Evolutionary conservation across 2,329 filamentous ascomycete species (phyloP).

Genomic region (Aspergillus proliferans): DNA sequence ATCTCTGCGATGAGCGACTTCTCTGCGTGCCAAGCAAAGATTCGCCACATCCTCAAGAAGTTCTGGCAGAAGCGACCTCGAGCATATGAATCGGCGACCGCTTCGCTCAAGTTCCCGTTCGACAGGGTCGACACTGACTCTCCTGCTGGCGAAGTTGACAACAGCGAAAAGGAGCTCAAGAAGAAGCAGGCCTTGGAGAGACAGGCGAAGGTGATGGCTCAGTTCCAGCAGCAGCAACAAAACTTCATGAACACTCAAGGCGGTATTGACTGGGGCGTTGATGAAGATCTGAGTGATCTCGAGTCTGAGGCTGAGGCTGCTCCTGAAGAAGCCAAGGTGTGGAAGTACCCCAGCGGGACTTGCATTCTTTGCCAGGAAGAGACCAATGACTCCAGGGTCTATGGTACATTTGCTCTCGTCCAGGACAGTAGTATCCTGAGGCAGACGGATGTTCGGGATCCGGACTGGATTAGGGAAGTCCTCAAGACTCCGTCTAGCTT

Average conservation of each 20-base stretch:
- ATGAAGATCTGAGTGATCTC: slow-evolving; percentile 65
- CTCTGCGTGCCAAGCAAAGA: slow-evolving; percentile 76
- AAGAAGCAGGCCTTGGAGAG: slow-evolving; percentile 86
- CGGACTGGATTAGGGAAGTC: slow-evolving; percentile 78
- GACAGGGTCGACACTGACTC: slow-evolving; percentile 78
- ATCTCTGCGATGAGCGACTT: slow-evolving; percentile 64
- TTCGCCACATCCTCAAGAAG: slow-evolving; percentile 72
- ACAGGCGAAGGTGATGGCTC: slow-evolving; percentile 91
- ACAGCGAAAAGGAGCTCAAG: slow-evolving; percentile 63
- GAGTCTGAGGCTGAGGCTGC: slow-evolving; percentile 47
- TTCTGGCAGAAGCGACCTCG: slow-evolving; percentile 76
- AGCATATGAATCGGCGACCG: slow-evolving; percentile 64
- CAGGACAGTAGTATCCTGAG: slow-evolving; percentile 80
- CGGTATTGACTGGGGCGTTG: slow-evolving; percentile 81
- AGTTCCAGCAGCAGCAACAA: slow-evolving; percentile 96
- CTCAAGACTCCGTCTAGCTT: slow-evolving; percentile 71
- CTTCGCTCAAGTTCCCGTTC: slow-evolving; percentile 54
- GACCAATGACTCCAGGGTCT: slow-evolving; percentile 78
- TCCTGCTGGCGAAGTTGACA: slow-evolving; percentile 59
- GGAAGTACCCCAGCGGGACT: slow-evolving; percentile 87
- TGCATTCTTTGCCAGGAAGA: slow-evolving; percentile 97
- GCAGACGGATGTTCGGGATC: slow-evolving; percentile 75
- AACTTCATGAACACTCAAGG: slow-evolving; percentile 86
- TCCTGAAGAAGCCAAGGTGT: slow-evolving; percentile 65
- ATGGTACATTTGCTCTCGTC: slow-evolving; percentile 87